Conservation (phyloP, 2,329 filamentous ascomycete species). For the Plectosphaerella sp. region DNA sequence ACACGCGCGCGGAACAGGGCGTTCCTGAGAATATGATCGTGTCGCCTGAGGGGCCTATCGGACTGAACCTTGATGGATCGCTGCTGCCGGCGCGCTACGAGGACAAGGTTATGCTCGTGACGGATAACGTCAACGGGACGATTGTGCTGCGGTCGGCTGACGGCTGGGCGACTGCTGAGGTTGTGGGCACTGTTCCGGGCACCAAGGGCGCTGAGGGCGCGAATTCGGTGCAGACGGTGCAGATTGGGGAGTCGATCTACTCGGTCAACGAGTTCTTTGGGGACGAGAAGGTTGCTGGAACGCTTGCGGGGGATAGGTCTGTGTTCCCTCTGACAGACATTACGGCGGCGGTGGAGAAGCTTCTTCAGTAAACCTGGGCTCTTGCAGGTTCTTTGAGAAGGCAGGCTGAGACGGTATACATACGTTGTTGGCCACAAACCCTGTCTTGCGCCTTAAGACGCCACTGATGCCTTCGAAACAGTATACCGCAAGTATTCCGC, state of each 20-base stretch:
- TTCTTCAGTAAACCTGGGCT: not conserved
- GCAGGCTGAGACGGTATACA: too few species aligned
- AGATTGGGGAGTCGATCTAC: conserved; percentile 10
- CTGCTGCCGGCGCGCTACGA: conserved; percentile 27
- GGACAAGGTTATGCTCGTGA: conserved; percentile 26
- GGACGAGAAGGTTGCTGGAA: conserved; percentile 4
- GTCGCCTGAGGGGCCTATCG: not conserved
- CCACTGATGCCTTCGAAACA: too few species aligned
- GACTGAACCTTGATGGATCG: conserved; percentile 20
- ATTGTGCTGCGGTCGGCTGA: conserved; percentile 31
- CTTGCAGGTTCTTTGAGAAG: too few species aligned
- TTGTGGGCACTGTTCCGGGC: conserved; percentile 24
- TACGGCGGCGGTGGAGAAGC: conserved; percentile 2
- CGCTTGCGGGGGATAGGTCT: conserved; percentile 7
- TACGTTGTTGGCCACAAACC: too few species aligned
- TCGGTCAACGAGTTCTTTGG: conserved; percentile 6
- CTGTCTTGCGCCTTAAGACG: too few species aligned
- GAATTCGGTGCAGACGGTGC: conserved; percentile 1
- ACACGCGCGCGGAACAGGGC: conserved; percentile 13
- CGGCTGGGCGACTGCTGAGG: conserved; percentile 28
- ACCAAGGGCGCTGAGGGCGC: conserved; percentile 2
- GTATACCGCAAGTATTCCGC: too few species aligned
- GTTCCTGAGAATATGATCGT: conserved; percentile 1
- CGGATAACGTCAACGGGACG: conserved; percentile 24
- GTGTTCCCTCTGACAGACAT: conserved; percentile 8